These are phyloP conservation scores for Annona squamosa DNA, from an alignment of 164 flowering plant species.

Conservation along the genomic window DNA sequence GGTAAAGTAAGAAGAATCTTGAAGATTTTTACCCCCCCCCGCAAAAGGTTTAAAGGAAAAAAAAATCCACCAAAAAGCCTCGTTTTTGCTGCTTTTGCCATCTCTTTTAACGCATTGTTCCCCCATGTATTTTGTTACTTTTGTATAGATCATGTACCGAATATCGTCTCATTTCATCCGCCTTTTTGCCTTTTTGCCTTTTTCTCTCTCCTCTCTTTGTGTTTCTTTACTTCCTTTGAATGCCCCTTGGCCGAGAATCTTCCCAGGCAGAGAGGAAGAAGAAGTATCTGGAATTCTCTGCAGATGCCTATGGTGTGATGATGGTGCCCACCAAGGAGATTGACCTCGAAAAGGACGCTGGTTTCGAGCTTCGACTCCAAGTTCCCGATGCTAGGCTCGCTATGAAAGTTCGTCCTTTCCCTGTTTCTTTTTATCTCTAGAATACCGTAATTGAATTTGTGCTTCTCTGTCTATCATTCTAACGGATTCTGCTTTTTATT, in stretches of 20 bases:
- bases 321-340: slow-evolving; percentile 39
- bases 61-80: too few relatives aligned
- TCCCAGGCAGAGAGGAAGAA: slow-evolving; percentile 13
- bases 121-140: too few relatives aligned
- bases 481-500: too few relatives aligned
- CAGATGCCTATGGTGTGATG: slow-evolving; percentile 39
- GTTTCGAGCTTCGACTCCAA: slow-evolving; percentile 38
- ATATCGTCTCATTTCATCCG: neutral
- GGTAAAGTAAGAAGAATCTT: too few relatives aligned
- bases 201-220: too few relatives aligned
- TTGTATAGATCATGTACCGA: neutral
- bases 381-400: slow-evolving; percentile 38
- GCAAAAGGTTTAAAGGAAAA: too few relatives aligned
- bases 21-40: too few relatives aligned
- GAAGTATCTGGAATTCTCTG: slow-evolving; percentile 35
- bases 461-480: neutral
- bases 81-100: too few relatives aligned
- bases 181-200: neutral
- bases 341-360: slow-evolving; percentile 26
- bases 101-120: too few relatives aligned
- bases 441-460: neutral
- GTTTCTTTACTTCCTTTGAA: neutral
- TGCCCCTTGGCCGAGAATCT: neutral
- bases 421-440: neutral
- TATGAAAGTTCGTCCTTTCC: slow-evolving; percentile 28